Conservation (phyloP, 441 rosid genomes). For the Corymbia citriodora region DNA sequence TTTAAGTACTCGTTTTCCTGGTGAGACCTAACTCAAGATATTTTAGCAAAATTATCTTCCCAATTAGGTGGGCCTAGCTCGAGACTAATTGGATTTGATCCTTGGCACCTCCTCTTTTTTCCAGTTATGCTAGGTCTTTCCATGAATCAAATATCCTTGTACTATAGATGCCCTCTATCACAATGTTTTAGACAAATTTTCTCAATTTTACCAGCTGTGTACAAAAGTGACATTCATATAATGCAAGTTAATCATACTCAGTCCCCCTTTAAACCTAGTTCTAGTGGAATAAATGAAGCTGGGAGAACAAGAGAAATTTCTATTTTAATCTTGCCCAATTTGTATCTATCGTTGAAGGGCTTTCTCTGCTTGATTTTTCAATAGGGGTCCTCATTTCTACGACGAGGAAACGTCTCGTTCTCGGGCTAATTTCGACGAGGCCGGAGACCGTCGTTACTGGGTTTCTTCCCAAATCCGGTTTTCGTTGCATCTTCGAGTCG, state of each 20-base stretch:
- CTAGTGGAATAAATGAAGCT: too few relatives aligned
- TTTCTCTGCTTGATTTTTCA: too few relatives aligned
- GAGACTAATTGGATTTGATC: background rate
- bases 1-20: too few relatives aligned
- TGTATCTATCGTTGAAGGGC: background rate
- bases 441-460: background rate
- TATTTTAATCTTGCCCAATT: background rate
- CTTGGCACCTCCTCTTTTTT: rapidly evolving
- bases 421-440: background rate
- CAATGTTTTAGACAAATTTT: too few relatives aligned
- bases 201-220: too few relatives aligned
- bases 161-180: background rate
- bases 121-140: background rate
- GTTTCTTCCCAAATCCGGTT: background rate
- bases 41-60: background rate
- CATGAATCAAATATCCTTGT: background rate
- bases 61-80: background rate
- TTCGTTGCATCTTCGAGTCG: background rate
- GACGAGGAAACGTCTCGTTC: background rate
- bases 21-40: too few relatives aligned
- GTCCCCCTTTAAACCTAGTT: too few relatives aligned
- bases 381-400: too few relatives aligned
- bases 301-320: too few relatives aligned
- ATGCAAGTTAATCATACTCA: too few relatives aligned
- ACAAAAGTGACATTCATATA: too few relatives aligned